Conservation (phyloP, 148 eudicot genomes). For the Camellia japonica region DNA sequence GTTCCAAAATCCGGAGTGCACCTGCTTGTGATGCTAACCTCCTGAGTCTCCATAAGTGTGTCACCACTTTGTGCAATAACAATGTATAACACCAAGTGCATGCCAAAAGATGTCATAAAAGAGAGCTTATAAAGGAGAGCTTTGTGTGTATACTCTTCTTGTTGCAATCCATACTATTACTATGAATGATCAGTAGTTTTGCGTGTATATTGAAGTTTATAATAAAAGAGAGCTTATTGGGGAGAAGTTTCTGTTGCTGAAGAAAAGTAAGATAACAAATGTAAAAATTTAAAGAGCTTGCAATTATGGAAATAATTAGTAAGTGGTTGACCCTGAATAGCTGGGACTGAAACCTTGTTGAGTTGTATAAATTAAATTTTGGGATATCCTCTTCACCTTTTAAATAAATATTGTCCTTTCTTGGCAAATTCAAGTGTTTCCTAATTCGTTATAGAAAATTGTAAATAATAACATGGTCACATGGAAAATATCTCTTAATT, state of each 20-base stretch:
- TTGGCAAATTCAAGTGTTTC: background rate
- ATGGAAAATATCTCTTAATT: constrained; percentile 23
- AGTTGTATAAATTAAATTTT: background rate
- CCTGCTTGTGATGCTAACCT: no score
- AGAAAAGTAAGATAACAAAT: background rate
- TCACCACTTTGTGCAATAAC: no score
- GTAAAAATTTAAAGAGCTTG: background rate
- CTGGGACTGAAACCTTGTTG: background rate
- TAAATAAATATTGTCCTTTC: background rate
- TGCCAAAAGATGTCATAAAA: no score
- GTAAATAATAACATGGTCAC: background rate
- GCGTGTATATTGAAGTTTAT: background rate
- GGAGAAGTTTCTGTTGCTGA: background rate
- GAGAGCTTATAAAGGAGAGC: no score
- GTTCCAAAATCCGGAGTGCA: no score
- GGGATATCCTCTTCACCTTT: background rate
- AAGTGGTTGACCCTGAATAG: no score
- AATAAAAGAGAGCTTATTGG: background rate
- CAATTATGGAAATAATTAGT: background rate
- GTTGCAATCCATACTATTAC: no score
- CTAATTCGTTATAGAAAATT: background rate
- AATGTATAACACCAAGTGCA: no score
- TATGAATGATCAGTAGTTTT: no score
- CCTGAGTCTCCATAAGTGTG: no score
- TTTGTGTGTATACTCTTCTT: background rate